phyloP scores from a whole-genome alignment of 2,329 filamentous ascomycete genomes.

The Arthrobotrys pseudoclavata region DNA sequence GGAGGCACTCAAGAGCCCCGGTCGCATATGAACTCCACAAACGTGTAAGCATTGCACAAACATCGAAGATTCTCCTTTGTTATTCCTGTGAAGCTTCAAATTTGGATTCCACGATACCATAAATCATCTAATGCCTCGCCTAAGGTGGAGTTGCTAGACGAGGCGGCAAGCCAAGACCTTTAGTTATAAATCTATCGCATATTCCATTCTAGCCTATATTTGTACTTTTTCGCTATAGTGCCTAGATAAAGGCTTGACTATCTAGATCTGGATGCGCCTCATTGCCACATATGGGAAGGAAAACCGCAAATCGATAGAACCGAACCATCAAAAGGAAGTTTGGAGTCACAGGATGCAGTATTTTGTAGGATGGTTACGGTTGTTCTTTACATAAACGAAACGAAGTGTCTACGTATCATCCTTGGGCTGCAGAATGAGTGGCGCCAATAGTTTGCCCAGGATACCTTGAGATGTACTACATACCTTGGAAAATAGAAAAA shows the following conservation, averaged over 20 bases:
- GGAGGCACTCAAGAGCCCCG: neutral
- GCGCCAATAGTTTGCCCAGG: neutral
- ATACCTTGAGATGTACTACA: neutral
- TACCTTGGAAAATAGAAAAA: neutral
- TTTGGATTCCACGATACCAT: neutral
- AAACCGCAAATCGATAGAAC: neutral
- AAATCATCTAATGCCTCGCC: neutral
- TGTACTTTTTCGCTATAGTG: neutral
- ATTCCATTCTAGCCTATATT: neutral
- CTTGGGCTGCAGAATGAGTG: neutral
- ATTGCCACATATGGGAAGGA: neutral
- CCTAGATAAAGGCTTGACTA: neutral
- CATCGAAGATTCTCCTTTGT: neutral
- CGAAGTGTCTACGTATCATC: neutral
- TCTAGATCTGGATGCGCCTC: neutral
- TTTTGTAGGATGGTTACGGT: neutral
- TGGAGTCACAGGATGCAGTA: neutral
- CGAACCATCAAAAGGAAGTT: slow-evolving; percentile 1
- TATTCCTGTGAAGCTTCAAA: neutral
- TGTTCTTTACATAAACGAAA: neutral
- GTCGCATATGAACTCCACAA: neutral
- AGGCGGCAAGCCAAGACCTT: neutral
- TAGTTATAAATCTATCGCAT: neutral
- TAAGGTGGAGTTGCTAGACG: neutral
- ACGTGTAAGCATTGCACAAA: neutral